These are phyloP conservation scores for Kwoniella shivajii DNA, from an alignment of 1,284 basidiomycete species.

Conservation along the genomic window DNA sequence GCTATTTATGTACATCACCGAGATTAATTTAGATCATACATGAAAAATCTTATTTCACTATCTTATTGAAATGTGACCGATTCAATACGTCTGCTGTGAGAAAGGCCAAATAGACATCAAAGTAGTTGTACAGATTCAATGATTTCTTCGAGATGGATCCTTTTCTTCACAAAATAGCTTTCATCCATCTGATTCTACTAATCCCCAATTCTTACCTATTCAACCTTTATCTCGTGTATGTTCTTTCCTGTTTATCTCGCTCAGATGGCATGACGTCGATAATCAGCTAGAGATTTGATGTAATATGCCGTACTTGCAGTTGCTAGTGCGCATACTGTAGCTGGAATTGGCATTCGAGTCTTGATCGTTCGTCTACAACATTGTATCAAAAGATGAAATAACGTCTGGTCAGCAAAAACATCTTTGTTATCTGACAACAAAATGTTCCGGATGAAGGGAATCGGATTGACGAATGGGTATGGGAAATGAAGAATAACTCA, in stretches of 20 bases:
- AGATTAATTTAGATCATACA: no score
- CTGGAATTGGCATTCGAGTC: constrained; percentile 32
- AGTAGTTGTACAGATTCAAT: no score
- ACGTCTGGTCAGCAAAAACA: not conserved
- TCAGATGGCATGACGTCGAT: not conserved
- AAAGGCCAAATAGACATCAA: no score
- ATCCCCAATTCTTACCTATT: no score
- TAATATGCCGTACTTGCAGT: constrained; percentile 39
- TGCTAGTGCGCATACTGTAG: constrained; percentile 29
- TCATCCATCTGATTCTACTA: no score
- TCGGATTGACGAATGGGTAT: not conserved
- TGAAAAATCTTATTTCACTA: no score
- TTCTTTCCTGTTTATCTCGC: not conserved
- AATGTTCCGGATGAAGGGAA: not conserved
- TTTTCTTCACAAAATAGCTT: no score
- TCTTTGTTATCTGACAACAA: not conserved
- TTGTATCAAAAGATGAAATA: not conserved
- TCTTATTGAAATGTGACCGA: no score
- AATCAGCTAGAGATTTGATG: constrained; percentile 18
- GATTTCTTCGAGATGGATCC: no score
- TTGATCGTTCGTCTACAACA: constrained; percentile 30
- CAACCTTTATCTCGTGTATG: no score
- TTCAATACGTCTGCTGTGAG: no score
- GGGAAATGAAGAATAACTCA: not conserved
- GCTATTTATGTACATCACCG: no score